Evolutionary conservation across 179 eudicot species (phyloP), one percentile per base, ranked within the genome.

Genomic region (Beta corolliflora): DNA sequence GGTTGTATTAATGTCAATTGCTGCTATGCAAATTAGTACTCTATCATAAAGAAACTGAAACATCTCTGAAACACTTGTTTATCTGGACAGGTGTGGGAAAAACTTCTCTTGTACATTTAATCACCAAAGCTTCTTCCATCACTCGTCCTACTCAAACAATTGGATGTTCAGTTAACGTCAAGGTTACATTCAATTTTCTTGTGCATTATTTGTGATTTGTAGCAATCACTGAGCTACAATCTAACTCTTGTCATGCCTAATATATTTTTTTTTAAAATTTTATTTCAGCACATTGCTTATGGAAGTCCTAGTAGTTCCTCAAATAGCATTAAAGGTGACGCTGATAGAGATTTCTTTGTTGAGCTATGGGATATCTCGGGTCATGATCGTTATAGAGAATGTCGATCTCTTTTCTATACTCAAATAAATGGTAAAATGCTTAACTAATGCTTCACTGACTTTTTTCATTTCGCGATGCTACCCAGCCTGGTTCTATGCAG

Each of bases 341-440:
- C 85, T 19, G 98, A 91, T 68, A 89, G 99, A 83, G 96, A 94
- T 78, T 96, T 96, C 78, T 96, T 96, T 81, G 84, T 96, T 80
- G 99, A 96, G 84, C 89, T 96, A 23, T 94, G 97, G 99, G 99
- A 96, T 87, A 87, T 96, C 44, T 92, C 98, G 63, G 99, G 99
- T 76, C 99, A 96, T 88, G 99, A 96, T 8, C 92, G 98, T n/a
- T 94, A 96, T 84, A 94, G 91, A 87, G 98, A 92, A 68, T 94
- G 97, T 78, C 94, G 99, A 54, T 92, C 98, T 80, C 91, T 94
- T 73, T 96, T 96, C 82, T 96, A 94, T 81, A 91, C 97, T 16
- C 97, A 96, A 83, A 91, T 96, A 53, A 94, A 96, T 76, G 99
- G 99, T 96, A 75, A 84, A 91, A 25, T 73, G 44, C 66, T 78